A percentile compares a stretch with the other conserved stretches of the same genome.
These are phyloP conservation scores for Colletotrichum tropicicola DNA, from an alignment of 2,329 filamentous ascomycete genomes.

Conservation along the genomic window DNA sequence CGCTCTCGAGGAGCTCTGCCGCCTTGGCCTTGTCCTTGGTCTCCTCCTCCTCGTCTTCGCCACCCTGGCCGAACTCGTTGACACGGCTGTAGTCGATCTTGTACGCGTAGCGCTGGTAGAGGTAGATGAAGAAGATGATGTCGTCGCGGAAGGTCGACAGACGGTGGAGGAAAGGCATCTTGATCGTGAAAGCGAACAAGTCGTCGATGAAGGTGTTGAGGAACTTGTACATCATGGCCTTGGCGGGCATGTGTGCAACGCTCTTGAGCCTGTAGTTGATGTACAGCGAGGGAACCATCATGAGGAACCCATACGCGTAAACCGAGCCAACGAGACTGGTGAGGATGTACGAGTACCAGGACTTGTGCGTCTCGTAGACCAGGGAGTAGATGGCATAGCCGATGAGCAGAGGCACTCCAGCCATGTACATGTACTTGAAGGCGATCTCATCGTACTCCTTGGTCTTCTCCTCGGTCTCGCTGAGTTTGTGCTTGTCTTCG, in stretches of 20 bases:
- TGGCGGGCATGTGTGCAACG: conserved; percentile 95
- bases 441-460: conserved; percentile 98
- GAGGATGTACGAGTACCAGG: conserved; percentile 97
- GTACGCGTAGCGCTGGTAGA: conserved; percentile 95
- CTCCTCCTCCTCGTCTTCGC: conserved; percentile 81
- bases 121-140: conserved; percentile 96
- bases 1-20: conserved; percentile 42
- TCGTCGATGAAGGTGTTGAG: conserved; percentile 99
- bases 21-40: conserved; percentile 43
- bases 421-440: conserved; percentile 95
- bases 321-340: conserved; percentile 94
- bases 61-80: conserved; percentile 98
- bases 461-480: conserved; percentile 95
- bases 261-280: conserved; percentile 99
- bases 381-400: conserved; percentile 94
- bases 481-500: conserved; percentile 96
- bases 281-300: conserved; percentile 98
- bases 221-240: conserved; percentile 98
- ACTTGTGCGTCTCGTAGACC: conserved; percentile 94
- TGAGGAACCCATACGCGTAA: conserved; percentile 97
- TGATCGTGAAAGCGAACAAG: conserved; percentile 98
- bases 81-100: conserved; percentile 90
- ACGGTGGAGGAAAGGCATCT: conserved; percentile 95
- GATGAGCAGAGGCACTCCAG: conserved; percentile 86
- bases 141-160: conserved; percentile 94